phyloP scores from a whole-genome alignment of 2,329 filamentous ascomycete species.

The Cercospora sesami region DNA sequence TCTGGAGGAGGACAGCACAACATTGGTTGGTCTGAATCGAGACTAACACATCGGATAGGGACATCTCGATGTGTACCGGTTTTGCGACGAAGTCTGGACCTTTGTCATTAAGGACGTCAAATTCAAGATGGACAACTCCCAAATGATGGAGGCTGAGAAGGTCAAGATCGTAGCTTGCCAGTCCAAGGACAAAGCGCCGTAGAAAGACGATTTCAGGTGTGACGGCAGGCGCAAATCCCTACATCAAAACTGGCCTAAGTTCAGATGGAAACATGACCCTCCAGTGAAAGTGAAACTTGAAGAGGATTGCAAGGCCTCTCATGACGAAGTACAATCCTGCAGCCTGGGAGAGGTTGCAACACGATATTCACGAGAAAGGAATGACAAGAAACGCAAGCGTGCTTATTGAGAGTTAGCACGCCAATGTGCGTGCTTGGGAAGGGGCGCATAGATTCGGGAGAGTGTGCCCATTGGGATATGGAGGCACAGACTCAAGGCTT shows the following conservation, averaged over 20 bases:
- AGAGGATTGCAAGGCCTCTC: neutral
- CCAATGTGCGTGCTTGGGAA: neutral
- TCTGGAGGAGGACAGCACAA: conserved; percentile 49
- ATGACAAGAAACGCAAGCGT: neutral
- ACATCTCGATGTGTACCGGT: conserved; percentile 95
- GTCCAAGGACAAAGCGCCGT: conserved; percentile 69
- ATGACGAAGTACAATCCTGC: neutral
- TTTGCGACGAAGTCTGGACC: conserved; percentile 99
- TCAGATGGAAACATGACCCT: neutral
- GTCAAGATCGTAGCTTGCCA: conserved; percentile 99
- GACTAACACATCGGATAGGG: conserved; percentile 52
- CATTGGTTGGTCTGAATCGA: conserved; percentile 42
- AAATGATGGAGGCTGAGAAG: conserved; percentile 78
- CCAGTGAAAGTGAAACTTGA: neutral
- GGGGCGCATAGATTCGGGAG: neutral
- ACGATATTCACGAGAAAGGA: neutral
- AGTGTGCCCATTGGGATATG: neutral
- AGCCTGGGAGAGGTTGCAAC: neutral
- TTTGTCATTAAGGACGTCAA: conserved; percentile 98
- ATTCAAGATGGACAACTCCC: conserved; percentile 84
- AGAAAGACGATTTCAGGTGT: conserved; percentile 1
- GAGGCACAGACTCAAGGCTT: neutral
- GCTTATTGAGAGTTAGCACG: neutral
- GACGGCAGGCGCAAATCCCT: neutral
- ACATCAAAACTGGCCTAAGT: neutral